Percentiles rank a stretch among this genome's conserved stretches.
Evolutionary conservation across 768 basidiomycete genomes (phyloP).

Genomic region (Lactifluus subvellereus): DNA sequence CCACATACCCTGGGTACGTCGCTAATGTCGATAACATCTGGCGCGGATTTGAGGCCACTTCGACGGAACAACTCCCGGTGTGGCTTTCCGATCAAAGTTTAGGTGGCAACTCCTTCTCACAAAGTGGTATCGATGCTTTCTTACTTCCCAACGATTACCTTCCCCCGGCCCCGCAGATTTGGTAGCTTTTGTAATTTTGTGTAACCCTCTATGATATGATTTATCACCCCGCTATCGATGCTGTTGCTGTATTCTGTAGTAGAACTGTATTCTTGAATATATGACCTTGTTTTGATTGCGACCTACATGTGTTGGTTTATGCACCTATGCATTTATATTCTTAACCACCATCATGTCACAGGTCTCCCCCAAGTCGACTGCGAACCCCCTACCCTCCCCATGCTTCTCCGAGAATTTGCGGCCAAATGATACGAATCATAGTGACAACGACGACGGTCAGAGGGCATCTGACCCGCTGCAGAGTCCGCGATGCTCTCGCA

Average conservation of each 20-base stretch:
- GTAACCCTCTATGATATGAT: not conserved
- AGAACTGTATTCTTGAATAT: slow-evolving; percentile 17
- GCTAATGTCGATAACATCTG: slow-evolving; percentile 61
- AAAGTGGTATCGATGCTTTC: slow-evolving; percentile 83
- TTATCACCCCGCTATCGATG: not conserved
- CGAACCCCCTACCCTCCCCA: not conserved
- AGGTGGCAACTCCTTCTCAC: slow-evolving; percentile 68
- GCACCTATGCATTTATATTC: not conserved
- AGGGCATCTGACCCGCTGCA: not conserved
- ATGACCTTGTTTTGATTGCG: not conserved
- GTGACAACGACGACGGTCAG: not conserved
- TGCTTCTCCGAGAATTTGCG: not conserved
- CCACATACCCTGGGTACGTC: slow-evolving; percentile 13
- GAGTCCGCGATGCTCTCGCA: not conserved
- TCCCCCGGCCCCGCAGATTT: slow-evolving; percentile 66
- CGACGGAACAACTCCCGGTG: slow-evolving; percentile 72
- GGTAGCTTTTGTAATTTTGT: slow-evolving; percentile 46
- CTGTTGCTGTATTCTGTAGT: slow-evolving; percentile 14
- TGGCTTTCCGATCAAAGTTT: slow-evolving; percentile 84
- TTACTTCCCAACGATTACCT: slow-evolving; percentile 71
- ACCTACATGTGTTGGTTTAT: not conserved
- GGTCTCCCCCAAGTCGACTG: not conserved
- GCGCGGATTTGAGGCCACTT: slow-evolving; percentile 66
- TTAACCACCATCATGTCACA: slow-evolving; percentile 15
- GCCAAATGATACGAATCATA: not conserved